Evolutionary conservation across 805 yeast genomes (phyloP), one percentile per base, ranked within the genome.

Genomic region (Kodamaea jinghongensis): DNA sequence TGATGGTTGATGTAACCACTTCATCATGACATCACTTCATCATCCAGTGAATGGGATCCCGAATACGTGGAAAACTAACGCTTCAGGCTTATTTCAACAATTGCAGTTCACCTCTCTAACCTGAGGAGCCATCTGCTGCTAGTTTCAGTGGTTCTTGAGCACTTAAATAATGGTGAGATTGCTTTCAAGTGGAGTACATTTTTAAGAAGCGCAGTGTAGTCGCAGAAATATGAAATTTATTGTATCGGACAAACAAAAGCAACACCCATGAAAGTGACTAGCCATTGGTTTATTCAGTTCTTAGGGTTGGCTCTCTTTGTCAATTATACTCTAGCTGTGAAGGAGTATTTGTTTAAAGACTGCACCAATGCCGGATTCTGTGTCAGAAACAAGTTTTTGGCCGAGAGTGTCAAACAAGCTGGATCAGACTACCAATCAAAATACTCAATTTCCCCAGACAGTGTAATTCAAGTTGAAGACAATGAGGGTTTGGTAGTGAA

Each of bases 291-390:
- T 3, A 13, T 32, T 27, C 35, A n/a, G 2, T 32, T 32, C 17
- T 28, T 32, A 13, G 35, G 35, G 13, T 32, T 26, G 14, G 14
- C 14, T 6, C 17, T 31, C 7, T 25, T 37, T 10, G 28, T 28
- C 15, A 32, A 22, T 4, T 17, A 13, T 10, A 22, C 32, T 10
- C 16, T 44, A 5, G 61, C 61, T 4, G 88, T 81, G 28, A 81
- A 83, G 50, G 78, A 75, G 2, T 78, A 81, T 46, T 61, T 87
- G 39, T 84, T 88, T 69, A 86, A 87, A 55, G 77, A 71, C 10
- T 90, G 98, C 60, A 78, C 70, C 4, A 82, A 84, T 52, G 76
- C 88, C 12, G 95, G 96, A 5, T 89, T 90, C 56, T 90, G 98
- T 56, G 62, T 72, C 36, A 73, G 98, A 59, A 86, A 90, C 53